Evolutionary conservation across 2,329 filamentous ascomycete genomes (phyloP), one percentile per base, ranked within the genome.

Genomic region (Orbilia brochopaga): DNA sequence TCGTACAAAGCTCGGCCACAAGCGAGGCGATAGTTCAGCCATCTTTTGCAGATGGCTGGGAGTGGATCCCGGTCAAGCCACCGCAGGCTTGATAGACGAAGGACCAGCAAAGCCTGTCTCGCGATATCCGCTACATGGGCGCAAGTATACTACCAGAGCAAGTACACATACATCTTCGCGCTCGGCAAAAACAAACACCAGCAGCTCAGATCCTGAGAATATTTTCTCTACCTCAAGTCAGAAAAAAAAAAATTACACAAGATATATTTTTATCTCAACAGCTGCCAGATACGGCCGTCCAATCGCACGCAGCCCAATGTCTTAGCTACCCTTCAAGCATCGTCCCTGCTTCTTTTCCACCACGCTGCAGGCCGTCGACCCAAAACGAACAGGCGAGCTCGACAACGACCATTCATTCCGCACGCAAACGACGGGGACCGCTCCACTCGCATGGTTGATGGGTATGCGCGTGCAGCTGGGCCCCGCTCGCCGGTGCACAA

Each of bases 341-440:
- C 52, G 64, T 57, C 65, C 65, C 64, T 69, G 52, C 64, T 62
- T 69, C 51, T 19, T n/a, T 52, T 42, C 30, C 23, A 53, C 17
- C 57, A n/a, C 62, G 64, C 64, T 62, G 24, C 57, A 59, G 46
- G 51, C 30, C 44, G 40, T 52, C 54, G 46, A 54, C 35, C 30
- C 30, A 63, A 60, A 60, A 37, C 32, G 30, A 24, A 55, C 66
- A 70, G 59, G 66, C 58, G 66, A 70, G 66, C 65, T 69, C 65
- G 57, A 69, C 30, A 32, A 42, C 23, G 11, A 50, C 24, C 42
- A 50, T 42, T 11, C 27, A 32, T 4, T 8, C 27, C 27, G 8
- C 27, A 32, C 27, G 8, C 27, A 8, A 32, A 32, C 17, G n/a
- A 48, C 15, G 11, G n/a, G 11, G 19, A 5, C 5, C 15, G 8